These are phyloP conservation scores for Aspergillus campestris DNA, from an alignment of 495 filamentous ascomycete genomes.

Conservation along the genomic window DNA sequence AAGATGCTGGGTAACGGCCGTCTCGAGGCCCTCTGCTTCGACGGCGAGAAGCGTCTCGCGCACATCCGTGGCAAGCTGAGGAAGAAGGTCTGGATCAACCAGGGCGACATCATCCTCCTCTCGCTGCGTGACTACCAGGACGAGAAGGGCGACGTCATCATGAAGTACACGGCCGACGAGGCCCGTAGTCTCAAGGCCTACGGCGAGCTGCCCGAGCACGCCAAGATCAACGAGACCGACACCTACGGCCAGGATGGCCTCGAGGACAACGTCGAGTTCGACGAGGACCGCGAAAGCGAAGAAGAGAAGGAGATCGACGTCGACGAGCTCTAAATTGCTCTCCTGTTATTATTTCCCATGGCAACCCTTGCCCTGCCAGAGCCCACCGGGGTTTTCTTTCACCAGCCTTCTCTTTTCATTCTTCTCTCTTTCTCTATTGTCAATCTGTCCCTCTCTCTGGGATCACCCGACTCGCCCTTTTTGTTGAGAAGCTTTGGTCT, in stretches of 20 bases:
- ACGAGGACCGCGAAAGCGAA: slow-evolving; percentile 49
- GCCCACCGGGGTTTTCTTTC: slow-evolving; percentile 22
- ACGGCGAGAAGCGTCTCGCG: slow-evolving; percentile 60
- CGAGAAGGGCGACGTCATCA: slow-evolving; percentile 97
- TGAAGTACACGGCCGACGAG: slow-evolving; percentile 98
- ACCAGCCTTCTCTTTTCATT: slow-evolving; percentile 19
- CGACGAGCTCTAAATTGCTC: slow-evolving; percentile 45
- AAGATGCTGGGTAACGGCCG: slow-evolving; percentile 99
- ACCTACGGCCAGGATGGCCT: slow-evolving; percentile 64
- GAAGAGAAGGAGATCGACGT: slow-evolving; percentile 53
- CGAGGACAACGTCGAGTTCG: slow-evolving; percentile 54
- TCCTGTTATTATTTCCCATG: slow-evolving; percentile 20
- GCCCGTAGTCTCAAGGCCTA: slow-evolving; percentile 90
- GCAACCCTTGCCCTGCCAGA: slow-evolving; percentile 30
- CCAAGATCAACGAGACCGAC: slow-evolving; percentile 99
- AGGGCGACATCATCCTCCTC: slow-evolving; percentile 96
- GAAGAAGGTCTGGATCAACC: slow-evolving; percentile 99
- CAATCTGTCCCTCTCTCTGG: not conserved
- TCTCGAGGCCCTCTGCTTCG: slow-evolving; percentile 94
- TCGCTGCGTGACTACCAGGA: slow-evolving; percentile 98
- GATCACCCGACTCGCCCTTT: not conserved
- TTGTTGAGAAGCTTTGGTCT: not conserved
- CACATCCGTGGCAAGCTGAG: slow-evolving; percentile 76
- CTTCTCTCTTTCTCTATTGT: slow-evolving; percentile 12
- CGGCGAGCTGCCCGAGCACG: slow-evolving; percentile 91